A percentile compares a stretch with the other conserved stretches of the same genome.
Conservation (phyloP, 2,329 filamentous ascomycete species). For the Colletotrichum phormii region DNA sequence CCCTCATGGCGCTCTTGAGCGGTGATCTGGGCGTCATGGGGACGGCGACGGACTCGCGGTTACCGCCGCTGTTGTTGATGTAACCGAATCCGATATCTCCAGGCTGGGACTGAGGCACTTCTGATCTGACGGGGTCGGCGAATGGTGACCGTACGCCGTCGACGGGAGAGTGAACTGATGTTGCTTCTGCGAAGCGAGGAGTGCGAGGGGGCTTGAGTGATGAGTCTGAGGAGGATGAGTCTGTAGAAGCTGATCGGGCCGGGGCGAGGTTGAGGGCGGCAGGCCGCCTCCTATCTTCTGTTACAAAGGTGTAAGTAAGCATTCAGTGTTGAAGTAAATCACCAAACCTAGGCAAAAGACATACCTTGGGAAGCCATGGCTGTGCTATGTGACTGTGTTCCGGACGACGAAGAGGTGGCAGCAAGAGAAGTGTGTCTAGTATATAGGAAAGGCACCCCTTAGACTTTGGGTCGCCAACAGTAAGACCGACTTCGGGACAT, state of each 20-base stretch:
- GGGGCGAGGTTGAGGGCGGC: conserved; percentile 65
- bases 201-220: conserved; percentile 77
- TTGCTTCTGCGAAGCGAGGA: conserved; percentile 85
- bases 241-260: conserved; percentile 60
- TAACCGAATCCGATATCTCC: conserved; percentile 95
- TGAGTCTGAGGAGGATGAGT: conserved; percentile 63
- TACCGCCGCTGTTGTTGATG: conserved; percentile 66
- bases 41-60: conserved; percentile 68
- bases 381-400: conserved; percentile 32
- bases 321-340: conserved; percentile 35
- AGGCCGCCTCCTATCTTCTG: conserved; percentile 68
- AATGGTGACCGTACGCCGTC: conserved; percentile 70
- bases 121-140: conserved; percentile 66
- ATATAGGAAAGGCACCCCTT: conserved; percentile 38
- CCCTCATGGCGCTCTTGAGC: conserved; percentile 90
- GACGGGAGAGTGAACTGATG: conserved; percentile 81
- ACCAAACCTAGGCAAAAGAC: conserved; percentile 40
- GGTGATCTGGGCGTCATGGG: conserved; percentile 80
- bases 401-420: conserved; percentile 31
- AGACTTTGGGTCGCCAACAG: conserved; percentile 2
- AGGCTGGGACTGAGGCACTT: conserved; percentile 75
- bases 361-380: conserved; percentile 56
- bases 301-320: conserved; percentile 46
- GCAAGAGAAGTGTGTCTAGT: conserved; percentile 9
- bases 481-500: conserved; percentile 39